phyloP scores from a whole-genome alignment of 306 rosid genomes.

The Dalbergia oliveri region DNA sequence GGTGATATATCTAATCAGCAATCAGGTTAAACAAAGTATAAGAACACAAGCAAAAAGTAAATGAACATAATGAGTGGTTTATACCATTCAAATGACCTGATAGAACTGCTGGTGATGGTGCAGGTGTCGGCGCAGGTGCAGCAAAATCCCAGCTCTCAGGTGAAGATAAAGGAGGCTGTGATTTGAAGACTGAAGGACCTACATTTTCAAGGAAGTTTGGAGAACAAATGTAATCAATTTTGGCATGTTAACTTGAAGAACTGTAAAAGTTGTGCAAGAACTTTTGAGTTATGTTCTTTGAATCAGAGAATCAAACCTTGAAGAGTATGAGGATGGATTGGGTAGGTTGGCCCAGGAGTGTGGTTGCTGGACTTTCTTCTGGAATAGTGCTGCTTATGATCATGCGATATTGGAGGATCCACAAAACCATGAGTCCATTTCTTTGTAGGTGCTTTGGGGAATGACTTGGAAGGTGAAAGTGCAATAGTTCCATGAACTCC shows the following conservation, averaged over 20 bases:
- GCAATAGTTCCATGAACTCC: background rate
- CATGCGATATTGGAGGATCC: constrained; percentile 48
- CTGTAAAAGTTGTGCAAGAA: constrained; percentile 15
- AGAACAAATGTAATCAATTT: constrained; percentile 16
- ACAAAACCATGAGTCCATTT: constrained; percentile 55
- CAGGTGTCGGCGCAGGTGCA: constrained; percentile 41
- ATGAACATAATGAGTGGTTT: constrained; percentile 31
- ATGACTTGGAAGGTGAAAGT: constrained; percentile 35
- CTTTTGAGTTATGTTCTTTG: background rate
- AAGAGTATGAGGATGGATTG: constrained; percentile 52
- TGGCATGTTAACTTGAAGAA: constrained; percentile 26
- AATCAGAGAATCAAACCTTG: constrained; percentile 62
- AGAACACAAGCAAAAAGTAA: constrained; percentile 4
- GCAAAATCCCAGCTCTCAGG: constrained; percentile 45
- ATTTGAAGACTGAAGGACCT: constrained; percentile 62
- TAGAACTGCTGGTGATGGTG: constrained; percentile 57
- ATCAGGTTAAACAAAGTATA: constrained; percentile 1
- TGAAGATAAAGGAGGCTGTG: constrained; percentile 54
- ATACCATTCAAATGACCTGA: constrained; percentile 61
- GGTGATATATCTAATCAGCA: constrained; percentile 32
- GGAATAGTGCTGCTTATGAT: constrained; percentile 50
- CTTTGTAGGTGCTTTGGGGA: constrained; percentile 50
- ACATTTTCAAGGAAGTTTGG: constrained; percentile 21
- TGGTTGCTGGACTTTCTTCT: constrained; percentile 51
- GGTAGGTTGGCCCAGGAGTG: constrained; percentile 54